Conservation (phyloP, 2,329 filamentous ascomycete species). For the Talaromyces albobiverticillius region DNA sequence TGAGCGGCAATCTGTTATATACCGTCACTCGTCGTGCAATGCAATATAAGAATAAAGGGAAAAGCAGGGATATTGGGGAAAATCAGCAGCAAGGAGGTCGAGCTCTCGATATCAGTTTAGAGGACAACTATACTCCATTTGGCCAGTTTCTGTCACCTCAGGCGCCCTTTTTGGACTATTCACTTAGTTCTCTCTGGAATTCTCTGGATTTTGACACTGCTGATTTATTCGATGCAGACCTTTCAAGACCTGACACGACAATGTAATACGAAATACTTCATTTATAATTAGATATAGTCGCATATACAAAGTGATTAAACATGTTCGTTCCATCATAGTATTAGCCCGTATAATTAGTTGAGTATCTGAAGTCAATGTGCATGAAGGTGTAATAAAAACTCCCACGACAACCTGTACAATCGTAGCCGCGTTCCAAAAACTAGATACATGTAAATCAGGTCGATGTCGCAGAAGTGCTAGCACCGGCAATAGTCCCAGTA, state of each 20-base stretch:
- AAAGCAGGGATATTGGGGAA: background rate
- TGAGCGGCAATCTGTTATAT: background rate
- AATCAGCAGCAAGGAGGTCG: background rate
- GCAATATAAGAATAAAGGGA: background rate
- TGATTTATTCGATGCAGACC: background rate
- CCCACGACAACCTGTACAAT: no score
- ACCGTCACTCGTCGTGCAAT: background rate
- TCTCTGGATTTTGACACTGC: background rate
- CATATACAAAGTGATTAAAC: no score
- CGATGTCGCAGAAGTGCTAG: no score
- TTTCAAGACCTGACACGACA: background rate
- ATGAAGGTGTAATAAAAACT: no score
- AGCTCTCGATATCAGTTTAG: background rate
- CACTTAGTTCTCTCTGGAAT: background rate
- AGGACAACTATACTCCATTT: background rate
- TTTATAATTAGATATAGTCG: background rate
- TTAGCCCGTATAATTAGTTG: no score
- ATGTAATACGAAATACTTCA: background rate
- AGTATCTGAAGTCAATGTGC: no score
- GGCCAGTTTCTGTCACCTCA: background rate
- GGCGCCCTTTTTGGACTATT: background rate
- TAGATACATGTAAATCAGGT: no score
- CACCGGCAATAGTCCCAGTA: no score
- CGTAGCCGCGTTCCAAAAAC: no score
- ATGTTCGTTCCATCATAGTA: background rate